Evolutionary conservation across 345 rosid species (phyloP), one percentile per base, ranked within the genome.

Genomic region (Citrus sp.): DNA sequence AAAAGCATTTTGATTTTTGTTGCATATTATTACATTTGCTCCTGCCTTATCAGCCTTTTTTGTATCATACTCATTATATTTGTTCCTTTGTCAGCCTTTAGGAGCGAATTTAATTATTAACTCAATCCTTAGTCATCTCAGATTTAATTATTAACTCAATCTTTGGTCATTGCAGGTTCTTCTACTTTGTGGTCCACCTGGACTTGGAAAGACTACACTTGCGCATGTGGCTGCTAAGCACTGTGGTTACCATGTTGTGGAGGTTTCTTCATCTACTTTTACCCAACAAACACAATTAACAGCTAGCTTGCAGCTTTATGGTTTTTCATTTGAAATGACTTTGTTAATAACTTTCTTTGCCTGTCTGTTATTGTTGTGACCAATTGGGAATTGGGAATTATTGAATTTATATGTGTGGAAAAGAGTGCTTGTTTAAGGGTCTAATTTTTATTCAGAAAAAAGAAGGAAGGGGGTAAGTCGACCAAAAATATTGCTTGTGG

Each of bases 121-220:
- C 67, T 68, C 67, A 72, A 72, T 81, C 76, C 56, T 79, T 74
- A 76, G 70, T 49, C 70, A 3, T 76, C 84, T 93, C 92, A 94
- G 99, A 86, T 96, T 79, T 78, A 18, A 56, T 70, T 51, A 65
- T 32, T 46, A 35, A 46, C 63, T 68, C 67, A 72, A 71, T 81
- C 76, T 61, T 79, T 74, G 78, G 70, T 49, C 70, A 3, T 76
- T 85, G 93, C 93, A 94, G 99, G 87, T 96, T 80, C 99, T 96
- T 77, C 78, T 94, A 81, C 98, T 94, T 66, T 94, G 99, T 82
- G 98, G 99, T 70, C 91, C 99, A 73, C 99, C 98, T 28, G 99
- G 99, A 76, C 99, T 96, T 85, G 99, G 99, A 74, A 96, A 96
- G 92, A 96, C 99, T 77, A 96, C 99, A 19, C 97, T 96, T 82